Evolutionary conservation across 2,329 filamentous ascomycete genomes (phyloP).

Genomic region (Samsoniella hepiali): DNA sequence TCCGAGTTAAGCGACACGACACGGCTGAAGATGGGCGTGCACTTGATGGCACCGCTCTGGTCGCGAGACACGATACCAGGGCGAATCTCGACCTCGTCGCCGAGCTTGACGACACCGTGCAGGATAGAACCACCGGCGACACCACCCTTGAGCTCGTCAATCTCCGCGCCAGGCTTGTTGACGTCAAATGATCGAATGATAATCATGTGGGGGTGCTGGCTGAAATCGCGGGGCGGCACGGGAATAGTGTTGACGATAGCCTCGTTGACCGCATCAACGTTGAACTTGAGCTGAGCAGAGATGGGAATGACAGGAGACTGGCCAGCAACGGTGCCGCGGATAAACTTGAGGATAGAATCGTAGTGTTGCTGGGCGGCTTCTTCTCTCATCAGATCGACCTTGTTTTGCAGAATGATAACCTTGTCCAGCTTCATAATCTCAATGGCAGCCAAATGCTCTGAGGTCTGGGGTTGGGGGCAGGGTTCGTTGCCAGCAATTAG

Average conservation of each 20-base stretch:
- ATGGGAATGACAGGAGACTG: constrained; percentile 95
- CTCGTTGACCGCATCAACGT: constrained; percentile 98
- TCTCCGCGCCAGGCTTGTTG: constrained; percentile 98
- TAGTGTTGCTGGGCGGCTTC: constrained; percentile 92
- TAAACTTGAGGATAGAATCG: constrained; percentile 97
- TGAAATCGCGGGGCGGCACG: constrained; percentile 86
- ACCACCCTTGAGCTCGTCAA: constrained; percentile 97
- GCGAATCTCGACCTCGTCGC: constrained; percentile 97
- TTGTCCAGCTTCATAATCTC: constrained; percentile 99
- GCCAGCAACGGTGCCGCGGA: constrained; percentile 93
- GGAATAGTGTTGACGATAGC: constrained; percentile 94
- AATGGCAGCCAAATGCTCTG: constrained; percentile 96
- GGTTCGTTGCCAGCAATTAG: constrained; percentile 98
- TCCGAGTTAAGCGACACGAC: constrained; percentile 96
- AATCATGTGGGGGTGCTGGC: constrained; percentile 93
- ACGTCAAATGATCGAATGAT: constrained; percentile 99
- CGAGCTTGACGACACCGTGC: constrained; percentile 93
- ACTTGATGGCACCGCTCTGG: constrained; percentile 88
- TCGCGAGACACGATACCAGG: constrained; percentile 98
- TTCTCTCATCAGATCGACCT: constrained; percentile 97
- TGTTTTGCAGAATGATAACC: constrained; percentile 99
- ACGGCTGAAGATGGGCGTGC: constrained; percentile 93
- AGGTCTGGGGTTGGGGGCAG: constrained; percentile 97
- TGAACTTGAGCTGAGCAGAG: constrained; percentile 97
- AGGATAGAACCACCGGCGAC: constrained; percentile 96